Evolutionary conservation across 2,329 filamentous ascomycete genomes (phyloP), one percentile per base, ranked within the genome.

Genomic region (Fusarium citri): DNA sequence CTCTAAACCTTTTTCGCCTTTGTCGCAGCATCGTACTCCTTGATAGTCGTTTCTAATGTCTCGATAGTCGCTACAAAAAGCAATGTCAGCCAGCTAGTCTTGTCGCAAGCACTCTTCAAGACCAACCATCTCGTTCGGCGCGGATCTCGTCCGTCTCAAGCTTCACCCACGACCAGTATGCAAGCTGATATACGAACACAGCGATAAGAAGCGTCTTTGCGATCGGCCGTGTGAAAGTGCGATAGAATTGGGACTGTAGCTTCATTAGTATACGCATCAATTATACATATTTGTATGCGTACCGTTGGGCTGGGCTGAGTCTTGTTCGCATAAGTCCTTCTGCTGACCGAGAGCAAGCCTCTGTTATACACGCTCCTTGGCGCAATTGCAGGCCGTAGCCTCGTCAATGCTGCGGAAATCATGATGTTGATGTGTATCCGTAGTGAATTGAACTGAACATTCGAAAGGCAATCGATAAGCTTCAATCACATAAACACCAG

Each of bases 161-260:
- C 79, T 91, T 92, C 40, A 88, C 78, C 93, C 93, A 96, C 16
- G 81, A 82, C 83, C 88, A 93, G 80, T 94, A 95, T 16, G 86
- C 80, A n/a, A 92, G 74, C 80, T 96, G 93, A 78, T 95, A 96
- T 3, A 90, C 91, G 76, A 93, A 89, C 58, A 94, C 86, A 56
- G 93, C 92, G 76, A 92, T 86, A 40, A 95, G 84, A 70, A 93
- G 87, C 56, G 89, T 89, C 81, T 94, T 95, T 55, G 88, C 86
- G 47, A 95, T 84, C 5, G 93, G 92, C 3, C 91, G 86, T 41
- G 89, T 88, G 76, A 94, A 94, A 16, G 88, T 89, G 76, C 88
- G 90, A 83, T 94, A 95, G 81, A 94, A 94, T 48, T 85, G 83
- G 51, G 87, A 80, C 87, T 92, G 72, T 37, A 16, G 12, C 10